A percentile compares a stretch with the other conserved stretches of the same genome.
These are phyloP conservation scores for Melocanna baccifera DNA, from an alignment of 176 grass and related monocot species.

Conservation along the genomic window DNA sequence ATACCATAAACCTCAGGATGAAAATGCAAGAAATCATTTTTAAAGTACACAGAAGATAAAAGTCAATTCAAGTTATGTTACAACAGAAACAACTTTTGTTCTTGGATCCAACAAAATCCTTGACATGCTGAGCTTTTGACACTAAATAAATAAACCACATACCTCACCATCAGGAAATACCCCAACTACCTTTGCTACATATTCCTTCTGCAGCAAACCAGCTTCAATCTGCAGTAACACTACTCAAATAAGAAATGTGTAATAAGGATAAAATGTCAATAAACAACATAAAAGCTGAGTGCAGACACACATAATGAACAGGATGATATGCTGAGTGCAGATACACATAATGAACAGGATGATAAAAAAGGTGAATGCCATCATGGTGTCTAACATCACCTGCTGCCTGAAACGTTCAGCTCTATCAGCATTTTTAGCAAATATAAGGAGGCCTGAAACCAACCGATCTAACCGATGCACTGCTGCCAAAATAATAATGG, in stretches of 20 bases:
- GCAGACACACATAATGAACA: background rate
- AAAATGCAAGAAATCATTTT: background rate
- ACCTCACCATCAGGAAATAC: slow-evolving; percentile 92
- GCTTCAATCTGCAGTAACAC: slow-evolving; percentile 59
- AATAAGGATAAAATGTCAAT: slow-evolving; percentile 4
- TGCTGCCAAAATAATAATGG: slow-evolving; percentile 62
- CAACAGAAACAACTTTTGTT: background rate
- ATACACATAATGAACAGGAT: background rate
- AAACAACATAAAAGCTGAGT: background rate
- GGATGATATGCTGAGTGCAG: background rate
- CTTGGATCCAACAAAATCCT: background rate
- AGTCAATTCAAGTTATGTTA: background rate
- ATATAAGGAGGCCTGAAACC: slow-evolving; percentile 99
- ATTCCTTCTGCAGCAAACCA: slow-evolving; percentile 82
- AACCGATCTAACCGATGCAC: slow-evolving; percentile 90
- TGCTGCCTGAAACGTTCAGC: slow-evolving; percentile 89
- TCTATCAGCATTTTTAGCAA: slow-evolving; percentile 79
- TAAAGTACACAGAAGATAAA: background rate
- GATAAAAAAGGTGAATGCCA: slow-evolving; percentile 13
- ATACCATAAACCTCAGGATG: background rate
- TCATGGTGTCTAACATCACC: slow-evolving; percentile 35
- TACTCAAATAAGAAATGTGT: slow-evolving; percentile 25
- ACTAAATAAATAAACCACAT: slow-evolving; percentile 6
- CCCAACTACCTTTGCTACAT: slow-evolving; percentile 91
- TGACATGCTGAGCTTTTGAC: background rate